Conservation (phyloP, 1,284 basidiomycete genomes). For the Vanrija humicola region DNA sequence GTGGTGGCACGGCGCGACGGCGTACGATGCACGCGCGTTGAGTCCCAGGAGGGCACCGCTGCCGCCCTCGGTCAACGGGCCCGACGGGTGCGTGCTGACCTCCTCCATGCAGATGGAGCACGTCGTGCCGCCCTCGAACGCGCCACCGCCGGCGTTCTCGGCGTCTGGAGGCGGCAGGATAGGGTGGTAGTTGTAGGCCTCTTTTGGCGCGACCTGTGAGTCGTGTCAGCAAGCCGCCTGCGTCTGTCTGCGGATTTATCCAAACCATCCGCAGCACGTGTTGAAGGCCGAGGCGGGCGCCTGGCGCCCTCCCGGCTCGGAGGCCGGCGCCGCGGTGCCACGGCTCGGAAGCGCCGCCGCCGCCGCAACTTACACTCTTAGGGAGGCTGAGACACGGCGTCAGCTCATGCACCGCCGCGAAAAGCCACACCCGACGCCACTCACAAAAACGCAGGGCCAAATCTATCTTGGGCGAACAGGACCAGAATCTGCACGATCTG, state of each 20-base stretch:
- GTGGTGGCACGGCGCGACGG: constrained; percentile 83
- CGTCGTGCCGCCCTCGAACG: constrained; percentile 61
- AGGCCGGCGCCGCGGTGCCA: neutral
- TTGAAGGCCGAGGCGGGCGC: too few species aligned
- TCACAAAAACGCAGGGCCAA: constrained; percentile 77
- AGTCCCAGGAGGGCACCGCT: constrained; percentile 37
- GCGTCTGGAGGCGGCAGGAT: constrained; percentile 64
- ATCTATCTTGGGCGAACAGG: constrained; percentile 66
- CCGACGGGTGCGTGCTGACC: constrained; percentile 57
- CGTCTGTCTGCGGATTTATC: neutral
- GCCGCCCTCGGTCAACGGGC: constrained; percentile 32
- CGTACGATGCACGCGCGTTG: constrained; percentile 64
- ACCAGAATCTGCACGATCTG: constrained; percentile 63
- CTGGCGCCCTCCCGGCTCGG: too few species aligned
- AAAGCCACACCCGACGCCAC: constrained; percentile 4
- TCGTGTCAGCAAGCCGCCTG: neutral
- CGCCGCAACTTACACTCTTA: constrained; percentile 24
- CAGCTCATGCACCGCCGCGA: neutral
- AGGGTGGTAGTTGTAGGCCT: constrained; percentile 79
- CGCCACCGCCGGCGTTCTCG: constrained; percentile 58
- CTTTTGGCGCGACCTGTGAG: constrained; percentile 53
- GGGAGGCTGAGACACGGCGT: constrained; percentile 21
- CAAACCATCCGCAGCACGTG: neutral
- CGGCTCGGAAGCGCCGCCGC: neutral
- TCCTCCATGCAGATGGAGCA: constrained; percentile 89